Evolutionary conservation across 441 rosid genomes (phyloP).

Genomic region (Manihot esculenta): DNA sequence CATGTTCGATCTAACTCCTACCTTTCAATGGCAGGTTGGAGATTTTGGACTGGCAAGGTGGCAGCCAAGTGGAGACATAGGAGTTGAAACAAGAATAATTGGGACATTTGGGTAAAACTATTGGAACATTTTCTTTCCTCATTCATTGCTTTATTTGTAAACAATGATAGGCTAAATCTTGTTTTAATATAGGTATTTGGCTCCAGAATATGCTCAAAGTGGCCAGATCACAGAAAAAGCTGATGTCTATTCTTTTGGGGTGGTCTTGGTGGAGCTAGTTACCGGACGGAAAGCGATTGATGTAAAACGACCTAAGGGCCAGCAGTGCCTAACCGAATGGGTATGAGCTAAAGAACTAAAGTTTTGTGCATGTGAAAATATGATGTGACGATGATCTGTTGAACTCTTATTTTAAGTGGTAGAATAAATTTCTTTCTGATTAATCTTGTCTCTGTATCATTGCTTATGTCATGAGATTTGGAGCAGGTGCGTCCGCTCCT

Average conservation of each 20-base stretch:
- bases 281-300: constrained; percentile 95
- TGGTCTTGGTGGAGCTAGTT: constrained; percentile 84
- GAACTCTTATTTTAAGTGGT: not conserved
- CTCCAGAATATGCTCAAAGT: constrained; percentile 96
- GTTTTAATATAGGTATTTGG: constrained; percentile 64
- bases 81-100: constrained; percentile 89
- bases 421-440: not conserved
- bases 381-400: not conserved
- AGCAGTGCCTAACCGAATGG: constrained; percentile 99
- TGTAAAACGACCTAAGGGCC: constrained; percentile 83
- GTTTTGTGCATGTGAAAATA: not conserved
- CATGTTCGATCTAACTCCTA: constrained; percentile 15
- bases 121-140: constrained; percentile 2
- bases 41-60: constrained; percentile 98
- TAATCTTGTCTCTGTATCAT: constrained; percentile 12
- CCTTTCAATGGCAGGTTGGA: constrained; percentile 64
- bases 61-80: constrained; percentile 93
- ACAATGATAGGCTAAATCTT: constrained; percentile 11
- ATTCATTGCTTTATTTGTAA: constrained; percentile 4
- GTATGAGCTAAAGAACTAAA: constrained; percentile 36
- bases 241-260: constrained; percentile 94
- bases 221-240: constrained; percentile 98
- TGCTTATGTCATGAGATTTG: constrained; percentile 16
- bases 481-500: constrained; percentile 85
- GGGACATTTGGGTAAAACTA: constrained; percentile 90